A percentile compares a stretch with the other conserved stretches of the same genome.
Evolutionary conservation across 2,329 filamentous ascomycete species (phyloP).

Genomic region (Ceratocystis albifundus): DNA sequence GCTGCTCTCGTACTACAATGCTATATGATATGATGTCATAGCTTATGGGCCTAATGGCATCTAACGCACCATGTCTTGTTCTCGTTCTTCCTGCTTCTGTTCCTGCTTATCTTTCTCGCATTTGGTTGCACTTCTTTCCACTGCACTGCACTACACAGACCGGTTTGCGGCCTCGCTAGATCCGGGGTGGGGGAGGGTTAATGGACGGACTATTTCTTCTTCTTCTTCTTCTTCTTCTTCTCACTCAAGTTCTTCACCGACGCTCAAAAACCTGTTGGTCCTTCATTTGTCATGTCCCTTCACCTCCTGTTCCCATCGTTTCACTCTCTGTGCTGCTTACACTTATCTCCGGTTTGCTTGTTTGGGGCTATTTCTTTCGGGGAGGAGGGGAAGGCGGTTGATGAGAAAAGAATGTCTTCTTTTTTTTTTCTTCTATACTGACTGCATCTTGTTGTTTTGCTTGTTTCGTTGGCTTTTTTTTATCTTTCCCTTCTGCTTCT

Average conservation of each 20-base stretch:
- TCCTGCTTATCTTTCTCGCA: background rate
- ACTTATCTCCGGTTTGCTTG: too few relatives aligned
- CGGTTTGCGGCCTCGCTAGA: background rate
- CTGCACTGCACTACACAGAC: background rate
- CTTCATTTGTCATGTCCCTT: background rate
- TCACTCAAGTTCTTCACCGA: background rate
- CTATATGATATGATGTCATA: background rate
- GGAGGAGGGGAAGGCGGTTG: too few relatives aligned
- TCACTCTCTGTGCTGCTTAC: too few relatives aligned
- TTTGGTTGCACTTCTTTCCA: background rate
- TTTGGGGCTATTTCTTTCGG: too few relatives aligned
- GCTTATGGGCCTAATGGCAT: background rate
- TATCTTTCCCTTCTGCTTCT: background rate
- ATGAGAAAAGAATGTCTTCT: background rate
- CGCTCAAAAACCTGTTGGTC: too few relatives aligned
- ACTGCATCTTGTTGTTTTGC: background rate
- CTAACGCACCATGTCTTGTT: conserved; percentile 3
- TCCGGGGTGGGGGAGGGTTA: background rate
- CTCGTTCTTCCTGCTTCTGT: background rate
- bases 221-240: background rate
- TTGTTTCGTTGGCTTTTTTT: background rate
- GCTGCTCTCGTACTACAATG: background rate
- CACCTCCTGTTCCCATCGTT: background rate
- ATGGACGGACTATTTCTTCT: background rate
- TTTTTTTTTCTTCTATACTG: background rate